Percentiles rank a stretch among this genome's conserved stretches.
These are phyloP conservation scores for Alternaria alternata DNA, from an alignment of 2,329 filamentous ascomycete genomes.

Conservation along the genomic window DNA sequence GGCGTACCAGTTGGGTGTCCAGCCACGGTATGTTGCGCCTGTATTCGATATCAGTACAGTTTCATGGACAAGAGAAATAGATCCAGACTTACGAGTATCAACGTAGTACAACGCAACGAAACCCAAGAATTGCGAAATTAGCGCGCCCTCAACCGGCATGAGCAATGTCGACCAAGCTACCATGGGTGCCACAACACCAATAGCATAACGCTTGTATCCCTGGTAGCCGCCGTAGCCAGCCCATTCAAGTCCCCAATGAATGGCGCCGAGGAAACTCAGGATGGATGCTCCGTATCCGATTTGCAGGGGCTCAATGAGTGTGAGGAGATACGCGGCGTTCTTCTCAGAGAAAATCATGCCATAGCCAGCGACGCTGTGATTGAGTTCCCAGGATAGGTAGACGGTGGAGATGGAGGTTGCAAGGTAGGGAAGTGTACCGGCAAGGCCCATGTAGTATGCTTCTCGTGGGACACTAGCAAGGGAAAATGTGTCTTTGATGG, in stretches of 20 bases:
- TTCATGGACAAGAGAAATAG: too few species aligned
- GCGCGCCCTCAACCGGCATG: constrained; percentile 82
- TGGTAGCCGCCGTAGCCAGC: constrained; percentile 72
- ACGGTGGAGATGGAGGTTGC: constrained; percentile 84
- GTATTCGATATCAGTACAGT: background rate
- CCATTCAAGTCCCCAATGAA: constrained; percentile 93
- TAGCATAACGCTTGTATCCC: constrained; percentile 81
- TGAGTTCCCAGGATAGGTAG: constrained; percentile 83
- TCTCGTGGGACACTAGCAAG: constrained; percentile 56
- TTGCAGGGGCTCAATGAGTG: constrained; percentile 84
- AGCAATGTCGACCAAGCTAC: constrained; percentile 90
- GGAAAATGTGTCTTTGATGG: constrained; percentile 59
- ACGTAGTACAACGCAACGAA: constrained; percentile 88
- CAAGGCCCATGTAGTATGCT: constrained; percentile 60
- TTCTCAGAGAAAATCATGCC: constrained; percentile 73
- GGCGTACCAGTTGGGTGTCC: constrained; percentile 85
- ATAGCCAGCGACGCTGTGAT: constrained; percentile 69
- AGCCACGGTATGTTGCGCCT: constrained; percentile 73
- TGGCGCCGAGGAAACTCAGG: constrained; percentile 90
- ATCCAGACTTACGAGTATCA: constrained; percentile 61
- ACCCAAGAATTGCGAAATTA: constrained; percentile 84
- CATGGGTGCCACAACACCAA: constrained; percentile 79
- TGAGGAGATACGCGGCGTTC: constrained; percentile 74
- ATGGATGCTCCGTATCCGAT: constrained; percentile 92
- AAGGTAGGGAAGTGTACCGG: constrained; percentile 70